Evolutionary conservation across 768 basidiomycete species (phyloP).

Genomic region (Phallus indusiatus): DNA sequence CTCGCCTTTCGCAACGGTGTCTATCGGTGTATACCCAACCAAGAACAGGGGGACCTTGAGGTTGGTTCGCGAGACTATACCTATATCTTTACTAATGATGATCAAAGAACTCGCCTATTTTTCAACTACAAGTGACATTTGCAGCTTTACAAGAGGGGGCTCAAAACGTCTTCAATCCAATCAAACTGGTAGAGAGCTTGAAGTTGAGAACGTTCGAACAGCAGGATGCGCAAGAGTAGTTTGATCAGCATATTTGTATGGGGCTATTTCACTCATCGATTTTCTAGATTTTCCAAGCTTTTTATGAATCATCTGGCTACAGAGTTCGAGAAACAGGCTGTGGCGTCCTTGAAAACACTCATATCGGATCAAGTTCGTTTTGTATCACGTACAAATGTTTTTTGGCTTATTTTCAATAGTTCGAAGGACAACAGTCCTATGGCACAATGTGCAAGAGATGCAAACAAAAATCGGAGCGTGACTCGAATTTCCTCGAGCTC

Average conservation of each 20-base stretch:
- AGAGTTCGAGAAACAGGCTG: conserved; percentile 78
- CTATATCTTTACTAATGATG: not conserved
- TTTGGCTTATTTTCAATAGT: conserved; percentile 36
- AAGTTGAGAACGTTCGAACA: conserved; percentile 76
- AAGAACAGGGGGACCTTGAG: conserved; percentile 38
- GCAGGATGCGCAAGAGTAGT: conserved; percentile 94
- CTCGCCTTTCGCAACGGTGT: conserved; percentile 73
- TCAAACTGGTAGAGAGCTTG: conserved; percentile 76
- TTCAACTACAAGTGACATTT: conserved; percentile 72
- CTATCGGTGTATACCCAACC: conserved; percentile 60
- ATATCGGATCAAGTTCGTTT: conserved; percentile 58
- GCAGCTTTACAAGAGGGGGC: conserved; percentile 74
- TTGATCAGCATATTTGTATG: conserved; percentile 5
- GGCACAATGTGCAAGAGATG: conserved; percentile 72
- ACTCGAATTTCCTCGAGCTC: conserved; percentile 74
- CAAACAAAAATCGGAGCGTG: conserved; percentile 53
- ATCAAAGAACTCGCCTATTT: conserved; percentile 63
- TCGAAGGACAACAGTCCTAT: conserved; percentile 79
- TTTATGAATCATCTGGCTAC: conserved; percentile 84
- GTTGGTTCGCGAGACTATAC: conserved; percentile 20
- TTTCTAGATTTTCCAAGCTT: conserved; percentile 78
- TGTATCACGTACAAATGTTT: not conserved
- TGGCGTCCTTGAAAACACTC: conserved; percentile 52
- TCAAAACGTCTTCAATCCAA: conserved; percentile 70
- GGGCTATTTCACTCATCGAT: not conserved